Evolutionary conservation across 345 rosid genomes (phyloP).

Genomic region (Angophora floribunda): DNA sequence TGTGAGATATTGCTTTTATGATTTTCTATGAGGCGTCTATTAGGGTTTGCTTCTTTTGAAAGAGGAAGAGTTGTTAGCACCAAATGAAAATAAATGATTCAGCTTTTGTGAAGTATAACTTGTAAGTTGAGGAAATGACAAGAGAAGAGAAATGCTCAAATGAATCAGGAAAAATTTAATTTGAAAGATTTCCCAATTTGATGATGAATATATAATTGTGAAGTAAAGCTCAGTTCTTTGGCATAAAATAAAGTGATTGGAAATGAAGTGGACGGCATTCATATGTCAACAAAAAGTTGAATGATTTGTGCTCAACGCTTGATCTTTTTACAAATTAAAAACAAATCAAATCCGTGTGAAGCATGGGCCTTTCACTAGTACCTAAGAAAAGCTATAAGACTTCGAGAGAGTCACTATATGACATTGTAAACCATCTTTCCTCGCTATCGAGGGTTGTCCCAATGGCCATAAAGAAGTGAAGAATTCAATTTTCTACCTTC

Average conservation of each 20-base stretch:
- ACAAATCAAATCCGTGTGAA: accelerated
- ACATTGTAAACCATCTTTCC: not conserved
- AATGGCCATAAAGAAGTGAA: too few relatives aligned
- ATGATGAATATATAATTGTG: not conserved
- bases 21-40: not conserved
- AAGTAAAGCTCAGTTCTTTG: not conserved
- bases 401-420: not conserved
- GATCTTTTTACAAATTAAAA: not conserved
- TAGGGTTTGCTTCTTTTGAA: not conserved
- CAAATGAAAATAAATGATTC: not conserved
- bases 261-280: not conserved
- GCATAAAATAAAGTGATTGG: not conserved
- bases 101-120: not conserved
- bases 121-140: not conserved
- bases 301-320: not conserved
- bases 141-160: not conserved
- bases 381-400: not conserved
- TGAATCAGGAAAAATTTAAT: not conserved
- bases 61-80: not conserved
- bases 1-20: not conserved
- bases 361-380: not conserved
- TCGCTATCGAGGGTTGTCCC: too few relatives aligned
- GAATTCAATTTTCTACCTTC: too few relatives aligned
- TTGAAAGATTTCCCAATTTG: not conserved
- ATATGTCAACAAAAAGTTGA: not conserved